These are phyloP conservation scores for Rosa persica DNA, from an alignment of 306 rosid genomes.

Conservation along the genomic window DNA sequence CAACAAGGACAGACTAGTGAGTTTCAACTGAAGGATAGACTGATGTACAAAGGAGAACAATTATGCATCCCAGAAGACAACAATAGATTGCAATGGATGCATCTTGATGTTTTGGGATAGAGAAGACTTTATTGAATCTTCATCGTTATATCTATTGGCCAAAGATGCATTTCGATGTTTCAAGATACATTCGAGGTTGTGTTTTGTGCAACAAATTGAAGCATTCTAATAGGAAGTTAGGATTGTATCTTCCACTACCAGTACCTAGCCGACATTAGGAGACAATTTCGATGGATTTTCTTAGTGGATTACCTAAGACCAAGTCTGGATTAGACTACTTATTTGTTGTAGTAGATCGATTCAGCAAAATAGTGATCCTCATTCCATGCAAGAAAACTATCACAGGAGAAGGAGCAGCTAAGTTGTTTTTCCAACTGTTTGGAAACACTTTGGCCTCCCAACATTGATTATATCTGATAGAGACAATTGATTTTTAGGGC, in stretches of 20 bases:
- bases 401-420: background rate
- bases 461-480: background rate
- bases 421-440: background rate
- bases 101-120: too few relatives aligned
- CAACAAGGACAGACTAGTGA: background rate
- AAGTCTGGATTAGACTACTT: background rate
- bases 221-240: background rate
- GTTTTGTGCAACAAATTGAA: background rate
- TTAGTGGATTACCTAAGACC: background rate
- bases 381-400: background rate
- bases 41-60: background rate
- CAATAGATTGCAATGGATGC: background rate
- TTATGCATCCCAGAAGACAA: background rate
- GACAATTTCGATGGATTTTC: conserved; percentile 9
- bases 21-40: background rate
- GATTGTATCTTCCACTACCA: conserved; percentile 5
- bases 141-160: background rate
- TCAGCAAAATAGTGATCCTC: conserved; percentile 5
- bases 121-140: background rate
- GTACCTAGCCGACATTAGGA: conserved; percentile 11
- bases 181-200: background rate
- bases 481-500: background rate
- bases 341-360: conserved; percentile 9
- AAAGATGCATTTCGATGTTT: background rate
- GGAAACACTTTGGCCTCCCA: background rate